A percentile compares a stretch with the other conserved stretches of the same genome.
These are phyloP conservation scores for Trametes cinnabarina DNA, from an alignment of 768 basidiomycete species.

Conservation along the genomic window DNA sequence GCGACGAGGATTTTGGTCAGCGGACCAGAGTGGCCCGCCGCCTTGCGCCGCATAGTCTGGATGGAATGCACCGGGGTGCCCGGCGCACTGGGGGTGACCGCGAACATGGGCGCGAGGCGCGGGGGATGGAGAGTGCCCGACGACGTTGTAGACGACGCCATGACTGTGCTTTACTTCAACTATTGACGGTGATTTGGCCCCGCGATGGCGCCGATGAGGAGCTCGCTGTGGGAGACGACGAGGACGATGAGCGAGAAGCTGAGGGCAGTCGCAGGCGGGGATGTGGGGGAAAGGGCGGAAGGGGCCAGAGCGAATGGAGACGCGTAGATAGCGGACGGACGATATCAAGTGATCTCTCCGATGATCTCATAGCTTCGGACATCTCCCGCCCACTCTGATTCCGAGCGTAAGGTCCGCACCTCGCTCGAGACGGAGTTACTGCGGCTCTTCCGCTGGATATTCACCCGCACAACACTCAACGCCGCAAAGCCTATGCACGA, in stretches of 20 bases:
- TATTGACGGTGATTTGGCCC: neutral
- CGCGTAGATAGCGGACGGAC: constrained; percentile 14
- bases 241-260: constrained; percentile 9
- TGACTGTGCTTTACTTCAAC: constrained; percentile 6
- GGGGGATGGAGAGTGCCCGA: constrained; percentile 57
- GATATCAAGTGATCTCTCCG: constrained; percentile 18
- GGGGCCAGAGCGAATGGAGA: constrained; percentile 10
- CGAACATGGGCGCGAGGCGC: constrained; percentile 69
- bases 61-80: constrained; percentile 88
- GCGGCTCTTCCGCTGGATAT: constrained; percentile 33
- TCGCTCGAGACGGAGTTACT: constrained; percentile 32
- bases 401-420: constrained; percentile 15
- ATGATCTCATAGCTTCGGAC: constrained; percentile 17
- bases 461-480: constrained; percentile 21
- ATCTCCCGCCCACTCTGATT: neutral
- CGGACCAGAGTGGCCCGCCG: constrained; percentile 87
- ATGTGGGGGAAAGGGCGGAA: constrained; percentile 1
- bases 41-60: constrained; percentile 86
- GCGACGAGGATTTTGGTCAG: constrained; percentile 91
- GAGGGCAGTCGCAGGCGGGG: neutral
- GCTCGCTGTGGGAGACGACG: constrained; percentile 12
- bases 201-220: neutral
- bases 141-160: constrained; percentile 17
- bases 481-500: too few species aligned
- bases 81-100: constrained; percentile 71